A percentile compares a stretch with the other conserved stretches of the same genome.
These are phyloP conservation scores for Zea luxurians DNA, from an alignment of 176 grass and related monocot species.

Conservation along the genomic window DNA sequence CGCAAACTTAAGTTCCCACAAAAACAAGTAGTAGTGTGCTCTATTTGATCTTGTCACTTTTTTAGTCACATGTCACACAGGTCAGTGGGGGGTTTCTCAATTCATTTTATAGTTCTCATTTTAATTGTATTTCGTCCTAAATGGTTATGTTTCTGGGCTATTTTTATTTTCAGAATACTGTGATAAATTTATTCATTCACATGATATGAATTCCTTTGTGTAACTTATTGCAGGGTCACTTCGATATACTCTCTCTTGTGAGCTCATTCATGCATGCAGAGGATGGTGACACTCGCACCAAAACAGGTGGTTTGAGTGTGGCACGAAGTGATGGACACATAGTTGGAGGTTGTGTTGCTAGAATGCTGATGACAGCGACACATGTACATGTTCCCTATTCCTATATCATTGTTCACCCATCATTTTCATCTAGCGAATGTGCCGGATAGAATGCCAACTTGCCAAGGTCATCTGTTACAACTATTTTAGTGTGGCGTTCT, in stretches of 20 bases:
- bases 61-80: neutral
- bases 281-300: constrained; percentile 84
- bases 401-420: neutral
- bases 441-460: neutral
- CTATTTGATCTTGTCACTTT: neutral
- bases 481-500: neutral
- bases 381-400: constrained; percentile 65
- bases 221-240: constrained; percentile 70
- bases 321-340: constrained; percentile 90
- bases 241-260: constrained; percentile 96
- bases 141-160: too few species aligned
- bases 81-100: too few species aligned
- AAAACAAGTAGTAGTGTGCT: neutral
- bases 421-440: neutral
- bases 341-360: constrained; percentile 88
- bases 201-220: constrained; percentile 20
- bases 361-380: constrained; percentile 91
- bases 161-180: neutral
- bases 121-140: too few species aligned
- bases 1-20: neutral
- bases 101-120: too few species aligned
- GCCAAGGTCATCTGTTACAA: neutral
- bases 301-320: constrained; percentile 88
- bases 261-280: constrained; percentile 85
- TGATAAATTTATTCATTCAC: neutral